phyloP scores from a whole-genome alignment of 2,329 filamentous ascomycete genomes.

The Orbilia oligospora region DNA sequence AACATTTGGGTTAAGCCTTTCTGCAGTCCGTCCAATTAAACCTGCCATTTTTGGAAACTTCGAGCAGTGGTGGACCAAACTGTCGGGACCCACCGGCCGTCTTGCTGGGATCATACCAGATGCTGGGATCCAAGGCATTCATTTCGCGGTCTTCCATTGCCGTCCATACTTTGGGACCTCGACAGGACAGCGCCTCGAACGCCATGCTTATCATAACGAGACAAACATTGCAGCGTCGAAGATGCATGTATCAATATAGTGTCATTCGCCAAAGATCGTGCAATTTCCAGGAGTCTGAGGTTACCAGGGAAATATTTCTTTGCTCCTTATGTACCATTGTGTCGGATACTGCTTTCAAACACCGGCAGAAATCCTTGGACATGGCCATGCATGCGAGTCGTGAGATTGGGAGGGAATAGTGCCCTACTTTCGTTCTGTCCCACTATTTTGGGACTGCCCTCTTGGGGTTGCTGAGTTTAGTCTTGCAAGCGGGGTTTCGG shows the following conservation, averaged over 20 bases:
- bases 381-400: slow-evolving; percentile 45
- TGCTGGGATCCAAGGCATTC: slow-evolving; percentile 51
- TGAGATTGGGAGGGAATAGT: slow-evolving; percentile 51
- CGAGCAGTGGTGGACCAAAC: slow-evolving; percentile 40
- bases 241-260: slow-evolving; percentile 32
- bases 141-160: slow-evolving; percentile 27
- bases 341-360: slow-evolving; percentile 47
- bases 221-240: slow-evolving; percentile 38
- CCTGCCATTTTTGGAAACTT: slow-evolving; percentile 55
- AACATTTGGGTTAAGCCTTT: slow-evolving; percentile 57
- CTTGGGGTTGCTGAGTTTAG: slow-evolving; percentile 9
- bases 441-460: slow-evolving; percentile 40
- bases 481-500: slow-evolving; percentile 24
- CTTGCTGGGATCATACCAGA: slow-evolving; percentile 58
- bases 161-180: slow-evolving; percentile 26
- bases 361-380: slow-evolving; percentile 40
- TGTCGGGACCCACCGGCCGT: slow-evolving; percentile 61
- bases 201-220: slow-evolving; percentile 45
- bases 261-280: slow-evolving; percentile 24
- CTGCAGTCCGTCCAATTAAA: slow-evolving; percentile 60
- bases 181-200: slow-evolving; percentile 37
- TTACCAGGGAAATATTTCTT: slow-evolving; percentile 38
- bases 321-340: slow-evolving; percentile 36
- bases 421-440: slow-evolving; percentile 37
- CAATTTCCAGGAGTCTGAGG: slow-evolving; percentile 35